Evolutionary conservation across 441 rosid genomes (phyloP).

Genomic region (Adansonia grandidieri): DNA sequence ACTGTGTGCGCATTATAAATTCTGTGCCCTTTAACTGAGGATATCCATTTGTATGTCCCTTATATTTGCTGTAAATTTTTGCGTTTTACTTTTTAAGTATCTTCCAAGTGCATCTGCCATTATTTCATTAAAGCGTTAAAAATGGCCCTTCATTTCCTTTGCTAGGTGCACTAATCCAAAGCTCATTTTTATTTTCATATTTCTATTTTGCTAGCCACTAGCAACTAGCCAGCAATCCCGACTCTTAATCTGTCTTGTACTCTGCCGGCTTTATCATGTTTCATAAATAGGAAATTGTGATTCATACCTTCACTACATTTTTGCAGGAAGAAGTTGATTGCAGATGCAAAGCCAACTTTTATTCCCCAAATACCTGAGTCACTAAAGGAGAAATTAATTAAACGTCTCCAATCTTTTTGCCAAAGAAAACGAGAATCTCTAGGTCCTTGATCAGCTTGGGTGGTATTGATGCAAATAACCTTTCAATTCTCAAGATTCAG

Average conservation of each 20-base stretch:
- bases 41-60: not conserved
- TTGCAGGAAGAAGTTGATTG: constrained; percentile 73
- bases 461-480: constrained; percentile 22
- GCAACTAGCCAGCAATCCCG: too few relatives aligned
- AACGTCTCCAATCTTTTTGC: constrained; percentile 48
- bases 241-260: too few relatives aligned
- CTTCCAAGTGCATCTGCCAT: not conserved
- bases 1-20: not conserved
- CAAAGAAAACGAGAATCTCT: constrained; percentile 38
- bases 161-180: too few relatives aligned
- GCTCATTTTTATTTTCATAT: not conserved
- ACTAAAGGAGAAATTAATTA: constrained; percentile 63
- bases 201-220: not conserved
- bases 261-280: not conserved
- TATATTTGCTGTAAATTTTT: not conserved
- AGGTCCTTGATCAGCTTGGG: constrained; percentile 23
- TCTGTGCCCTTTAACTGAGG: not conserved
- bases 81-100: not conserved
- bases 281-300: not conserved
- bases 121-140: not conserved
- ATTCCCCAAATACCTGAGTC: constrained; percentile 69
- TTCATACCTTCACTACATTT: constrained; percentile 10
- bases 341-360: constrained; percentile 61
- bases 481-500: not conserved
- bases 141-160: too few relatives aligned